Percentiles rank a stretch among this genome's conserved stretches.
phyloP scores from a whole-genome alignment of 2,329 filamentous ascomycete species.

The Aspergillus pseudoviridinutans region DNA sequence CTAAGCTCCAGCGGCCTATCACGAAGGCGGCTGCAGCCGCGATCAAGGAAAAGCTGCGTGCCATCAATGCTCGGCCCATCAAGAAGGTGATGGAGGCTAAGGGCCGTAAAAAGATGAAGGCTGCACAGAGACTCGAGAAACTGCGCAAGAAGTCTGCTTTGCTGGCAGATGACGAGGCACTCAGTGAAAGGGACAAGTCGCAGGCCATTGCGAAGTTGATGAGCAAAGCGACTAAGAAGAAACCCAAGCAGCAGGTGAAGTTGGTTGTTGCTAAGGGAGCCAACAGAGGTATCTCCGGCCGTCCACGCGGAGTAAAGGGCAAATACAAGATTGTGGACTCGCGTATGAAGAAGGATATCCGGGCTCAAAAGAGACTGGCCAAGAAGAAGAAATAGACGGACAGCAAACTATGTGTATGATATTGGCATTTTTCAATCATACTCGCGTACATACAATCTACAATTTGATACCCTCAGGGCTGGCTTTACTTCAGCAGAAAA shows the following conservation, averaged over 20 bases:
- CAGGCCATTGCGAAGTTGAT: slow-evolving; percentile 77
- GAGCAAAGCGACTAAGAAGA: slow-evolving; percentile 77
- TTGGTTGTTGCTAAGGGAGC: slow-evolving; percentile 82
- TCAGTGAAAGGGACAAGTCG: slow-evolving; percentile 96
- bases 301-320: slow-evolving; percentile 89
- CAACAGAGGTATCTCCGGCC: slow-evolving; percentile 80
- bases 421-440: slow-evolving; percentile 7
- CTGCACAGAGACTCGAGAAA: slow-evolving; percentile 86
- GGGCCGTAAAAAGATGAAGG: slow-evolving; percentile 94
- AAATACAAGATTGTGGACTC: slow-evolving; percentile 97
- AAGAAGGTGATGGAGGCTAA: slow-evolving; percentile 98
- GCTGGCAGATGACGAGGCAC: slow-evolving; percentile 79
- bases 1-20: slow-evolving; percentile 81
- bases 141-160: slow-evolving; percentile 95
- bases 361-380: slow-evolving; percentile 74
- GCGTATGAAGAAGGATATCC: slow-evolving; percentile 92
- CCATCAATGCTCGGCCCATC: slow-evolving; percentile 92
- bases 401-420: slow-evolving; percentile 11
- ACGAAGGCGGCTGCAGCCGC: slow-evolving; percentile 83
- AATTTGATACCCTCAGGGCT: slow-evolving; percentile 16
- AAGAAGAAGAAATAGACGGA: slow-evolving; percentile 59
- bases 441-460: slow-evolving; percentile 3
- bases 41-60: slow-evolving; percentile 90
- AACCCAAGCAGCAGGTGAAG: slow-evolving; percentile 76
- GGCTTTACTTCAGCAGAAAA: not conserved